These are phyloP conservation scores for Ramaria sp. DNA, from an alignment of 768 basidiomycete species.

Conservation along the genomic window DNA sequence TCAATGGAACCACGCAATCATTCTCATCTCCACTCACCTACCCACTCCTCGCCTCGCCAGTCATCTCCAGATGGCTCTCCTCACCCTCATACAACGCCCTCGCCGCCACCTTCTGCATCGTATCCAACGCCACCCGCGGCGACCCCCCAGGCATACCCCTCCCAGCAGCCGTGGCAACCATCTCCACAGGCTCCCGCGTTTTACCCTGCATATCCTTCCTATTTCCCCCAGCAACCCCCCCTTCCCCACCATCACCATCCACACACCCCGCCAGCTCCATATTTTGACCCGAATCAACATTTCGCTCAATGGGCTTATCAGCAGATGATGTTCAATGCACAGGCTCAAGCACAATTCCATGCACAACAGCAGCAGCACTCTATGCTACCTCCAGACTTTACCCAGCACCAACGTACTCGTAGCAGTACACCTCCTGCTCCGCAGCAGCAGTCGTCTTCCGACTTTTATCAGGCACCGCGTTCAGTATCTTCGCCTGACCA, in stretches of 20 bases:
- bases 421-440: conserved; percentile 17
- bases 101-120: conserved; percentile 41
- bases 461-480: conserved; percentile 42
- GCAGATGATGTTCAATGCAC: conserved; percentile 79
- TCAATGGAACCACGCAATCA: conserved; percentile 2
- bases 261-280: conserved; percentile 38
- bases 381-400: background rate
- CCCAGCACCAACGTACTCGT: conserved; percentile 9
- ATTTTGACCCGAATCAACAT: conserved; percentile 70
- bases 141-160: conserved; percentile 17
- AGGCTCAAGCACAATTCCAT: conserved; percentile 26
- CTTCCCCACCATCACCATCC: conserved; percentile 33
- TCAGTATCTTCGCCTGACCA: conserved; percentile 29
- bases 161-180: conserved; percentile 23
- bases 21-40: conserved; percentile 13
- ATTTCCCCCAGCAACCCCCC: conserved; percentile 70
- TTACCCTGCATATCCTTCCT: conserved; percentile 58
- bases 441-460: conserved; percentile 26
- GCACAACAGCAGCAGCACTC: conserved; percentile 24
- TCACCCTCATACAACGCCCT: conserved; percentile 32
- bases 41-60: background rate
- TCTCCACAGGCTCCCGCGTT: conserved; percentile 62
- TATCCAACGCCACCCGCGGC: conserved; percentile 35
- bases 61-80: conserved; percentile 24
- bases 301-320: conserved; percentile 85